Conservation (phyloP, 2,329 filamentous ascomycete species). For the Epichloe coenophiala region DNA sequence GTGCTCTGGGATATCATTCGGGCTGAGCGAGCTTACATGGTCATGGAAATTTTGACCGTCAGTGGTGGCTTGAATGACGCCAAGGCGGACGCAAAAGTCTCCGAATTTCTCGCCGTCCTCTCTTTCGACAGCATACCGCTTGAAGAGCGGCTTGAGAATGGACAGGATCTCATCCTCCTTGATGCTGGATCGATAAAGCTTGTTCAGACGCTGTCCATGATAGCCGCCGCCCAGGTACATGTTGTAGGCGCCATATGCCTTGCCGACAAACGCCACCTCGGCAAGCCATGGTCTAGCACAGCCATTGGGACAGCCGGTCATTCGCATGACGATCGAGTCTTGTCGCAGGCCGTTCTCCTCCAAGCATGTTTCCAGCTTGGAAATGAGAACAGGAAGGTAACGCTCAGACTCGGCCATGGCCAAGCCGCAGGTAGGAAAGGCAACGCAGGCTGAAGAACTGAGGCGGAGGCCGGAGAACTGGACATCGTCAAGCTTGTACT, state of each 20-base stretch:
- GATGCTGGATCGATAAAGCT: conserved; percentile 86
- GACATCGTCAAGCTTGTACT: conserved; percentile 95
- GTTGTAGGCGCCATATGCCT: conserved; percentile 95
- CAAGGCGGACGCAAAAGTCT: conserved; percentile 78
- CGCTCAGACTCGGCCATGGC: conserved; percentile 98
- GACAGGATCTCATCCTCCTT: conserved; percentile 95
- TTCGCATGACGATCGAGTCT: conserved; percentile 97
- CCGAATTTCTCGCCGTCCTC: conserved; percentile 80
- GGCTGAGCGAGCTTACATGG: conserved; percentile 59
- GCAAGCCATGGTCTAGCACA: conserved; percentile 94
- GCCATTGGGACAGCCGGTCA: conserved; percentile 98
- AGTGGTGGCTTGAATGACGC: conserved; percentile 77
- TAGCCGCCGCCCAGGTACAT: conserved; percentile 99
- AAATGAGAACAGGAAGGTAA: conserved; percentile 84
- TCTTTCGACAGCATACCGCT: conserved; percentile 74
- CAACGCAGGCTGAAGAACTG: conserved; percentile 87
- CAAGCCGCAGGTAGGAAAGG: conserved; percentile 95
- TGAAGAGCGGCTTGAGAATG: conserved; percentile 80
- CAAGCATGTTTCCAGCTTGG: conserved; percentile 75
- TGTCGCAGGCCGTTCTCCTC: conserved; percentile 83
- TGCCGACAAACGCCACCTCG: conserved; percentile 93
- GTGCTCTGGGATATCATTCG: not conserved
- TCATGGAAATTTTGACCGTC: conserved; percentile 93
- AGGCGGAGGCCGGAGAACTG: conserved; percentile 84
- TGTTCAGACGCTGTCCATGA: conserved; percentile 91